Percentiles rank a stretch among this genome's conserved stretches.
Conservation (phyloP, 805 yeast genomes). For the Schwanniomyces vanrijiae region DNA sequence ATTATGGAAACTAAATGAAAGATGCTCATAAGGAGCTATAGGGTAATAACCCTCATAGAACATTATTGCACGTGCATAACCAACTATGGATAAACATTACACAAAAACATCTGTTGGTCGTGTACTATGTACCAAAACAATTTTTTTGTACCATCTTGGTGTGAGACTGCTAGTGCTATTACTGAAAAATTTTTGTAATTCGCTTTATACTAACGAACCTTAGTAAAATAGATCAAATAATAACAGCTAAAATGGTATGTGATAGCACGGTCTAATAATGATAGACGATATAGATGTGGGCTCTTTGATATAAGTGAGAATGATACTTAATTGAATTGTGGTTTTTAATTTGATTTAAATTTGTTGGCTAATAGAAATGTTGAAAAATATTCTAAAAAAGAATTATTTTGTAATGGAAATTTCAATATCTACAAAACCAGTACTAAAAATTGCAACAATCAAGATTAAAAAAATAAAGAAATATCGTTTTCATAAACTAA, state of each 20-base stretch:
- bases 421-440: too few species aligned
- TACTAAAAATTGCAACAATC: too few species aligned
- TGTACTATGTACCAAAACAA: background rate
- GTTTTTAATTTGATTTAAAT: background rate
- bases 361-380: background rate
- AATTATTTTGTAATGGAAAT: background rate
- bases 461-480: too few species aligned
- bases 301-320: background rate
- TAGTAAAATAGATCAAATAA: constrained; percentile 7
- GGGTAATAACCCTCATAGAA: too few species aligned
- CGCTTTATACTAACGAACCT: constrained; percentile 3
- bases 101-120: background rate
- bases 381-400: background rate
- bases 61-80: background rate
- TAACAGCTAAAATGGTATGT: constrained; percentile 20
- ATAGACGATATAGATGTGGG: background rate
- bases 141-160: constrained; percentile 3
- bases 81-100: background rate
- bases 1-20: too few species aligned
- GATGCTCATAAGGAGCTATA: too few species aligned
- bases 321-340: background rate
- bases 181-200: constrained; percentile 8
- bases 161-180: background rate
- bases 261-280: background rate
- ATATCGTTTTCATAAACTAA: background rate